These are phyloP conservation scores for Annona cherimola DNA, from an alignment of 164 flowering plant species.

Conservation along the genomic window DNA sequence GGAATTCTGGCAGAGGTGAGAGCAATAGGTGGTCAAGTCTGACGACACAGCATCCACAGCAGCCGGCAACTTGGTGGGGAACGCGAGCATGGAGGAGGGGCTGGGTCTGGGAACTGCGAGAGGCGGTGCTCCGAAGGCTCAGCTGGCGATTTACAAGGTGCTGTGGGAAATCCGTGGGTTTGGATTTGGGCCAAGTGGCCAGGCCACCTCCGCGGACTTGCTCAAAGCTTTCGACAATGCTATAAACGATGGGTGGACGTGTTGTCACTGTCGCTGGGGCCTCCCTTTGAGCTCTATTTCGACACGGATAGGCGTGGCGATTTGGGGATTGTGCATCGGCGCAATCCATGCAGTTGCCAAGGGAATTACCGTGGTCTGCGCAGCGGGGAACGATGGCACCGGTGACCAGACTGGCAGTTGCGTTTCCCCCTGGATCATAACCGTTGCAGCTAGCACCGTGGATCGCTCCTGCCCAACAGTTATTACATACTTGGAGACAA, in stretches of 20 bases:
- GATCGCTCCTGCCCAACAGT: slow-evolving; percentile 40
- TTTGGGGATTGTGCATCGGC: slow-evolving; percentile 39
- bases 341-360: slow-evolving; percentile 52
- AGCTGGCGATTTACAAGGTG: slow-evolving; percentile 24
- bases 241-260: slow-evolving; percentile 28
- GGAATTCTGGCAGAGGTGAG: slow-evolving; percentile 1
- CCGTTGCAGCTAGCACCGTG: slow-evolving; percentile 62
- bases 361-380: slow-evolving; percentile 40
- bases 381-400: slow-evolving; percentile 53
- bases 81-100: slow-evolving; percentile 15
- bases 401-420: slow-evolving; percentile 26
- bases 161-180: slow-evolving; percentile 14
- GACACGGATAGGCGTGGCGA: slow-evolving; percentile 19
- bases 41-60: slow-evolving; percentile 23
- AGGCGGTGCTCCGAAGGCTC: slow-evolving; percentile 26
- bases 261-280: slow-evolving; percentile 21
- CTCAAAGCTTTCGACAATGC: slow-evolving; percentile 30
- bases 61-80: slow-evolving; percentile 17
- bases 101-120: slow-evolving; percentile 19
- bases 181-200: background rate
- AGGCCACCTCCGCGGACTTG: slow-evolving; percentile 16
- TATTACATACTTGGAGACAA: slow-evolving; percentile 32
- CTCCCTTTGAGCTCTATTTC: slow-evolving; percentile 8
- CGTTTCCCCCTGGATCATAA: slow-evolving; percentile 52
- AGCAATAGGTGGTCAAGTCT: slow-evolving; percentile 13